Percentiles rank a stretch among this genome's conserved stretches.
These are phyloP conservation scores for Podaxis sp. DNA, from an alignment of 768 basidiomycete genomes.

Conservation along the genomic window DNA sequence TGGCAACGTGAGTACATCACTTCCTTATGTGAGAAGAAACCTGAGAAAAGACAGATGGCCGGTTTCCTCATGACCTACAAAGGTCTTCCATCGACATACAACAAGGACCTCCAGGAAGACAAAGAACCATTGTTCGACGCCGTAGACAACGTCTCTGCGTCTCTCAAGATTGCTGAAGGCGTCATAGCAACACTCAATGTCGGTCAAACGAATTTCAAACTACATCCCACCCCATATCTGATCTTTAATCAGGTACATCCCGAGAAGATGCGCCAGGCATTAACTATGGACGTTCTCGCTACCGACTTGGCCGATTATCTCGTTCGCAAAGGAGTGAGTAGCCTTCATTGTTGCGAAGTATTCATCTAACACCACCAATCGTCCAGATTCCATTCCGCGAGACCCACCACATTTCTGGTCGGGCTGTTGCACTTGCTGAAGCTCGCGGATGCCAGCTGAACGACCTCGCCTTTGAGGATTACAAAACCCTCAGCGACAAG, in stretches of 20 bases:
- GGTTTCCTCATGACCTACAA: conserved; percentile 98
- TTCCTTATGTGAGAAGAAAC: neutral
- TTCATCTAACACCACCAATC: neutral
- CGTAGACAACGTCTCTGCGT: conserved; percentile 87
- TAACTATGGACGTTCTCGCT: conserved; percentile 97
- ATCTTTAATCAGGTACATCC: conserved; percentile 62
- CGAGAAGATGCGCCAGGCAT: conserved; percentile 82
- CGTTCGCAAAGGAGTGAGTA: conserved; percentile 91
- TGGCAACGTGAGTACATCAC: conserved; percentile 61
- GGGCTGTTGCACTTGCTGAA: conserved; percentile 94
- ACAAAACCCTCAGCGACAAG: conserved; percentile 64
- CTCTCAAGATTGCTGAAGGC: conserved; percentile 89
- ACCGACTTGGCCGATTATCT: conserved; percentile 99
- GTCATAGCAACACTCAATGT: conserved; percentile 90
- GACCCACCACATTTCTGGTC: conserved; percentile 97
- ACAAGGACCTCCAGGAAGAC: conserved; percentile 98
- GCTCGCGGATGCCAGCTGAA: conserved; percentile 75
- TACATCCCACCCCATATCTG: neutral
- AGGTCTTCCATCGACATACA: conserved; percentile 98
- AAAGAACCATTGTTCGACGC: conserved; percentile 97
- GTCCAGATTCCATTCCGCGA: conserved; percentile 93
- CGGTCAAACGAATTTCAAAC: conserved; percentile 19
- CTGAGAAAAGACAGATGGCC: conserved; percentile 60
- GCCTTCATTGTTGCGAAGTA: neutral
- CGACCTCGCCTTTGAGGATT: conserved; percentile 77